Conservation (phyloP, 208 protist species). For the Leishmania tarentolae region DNA sequence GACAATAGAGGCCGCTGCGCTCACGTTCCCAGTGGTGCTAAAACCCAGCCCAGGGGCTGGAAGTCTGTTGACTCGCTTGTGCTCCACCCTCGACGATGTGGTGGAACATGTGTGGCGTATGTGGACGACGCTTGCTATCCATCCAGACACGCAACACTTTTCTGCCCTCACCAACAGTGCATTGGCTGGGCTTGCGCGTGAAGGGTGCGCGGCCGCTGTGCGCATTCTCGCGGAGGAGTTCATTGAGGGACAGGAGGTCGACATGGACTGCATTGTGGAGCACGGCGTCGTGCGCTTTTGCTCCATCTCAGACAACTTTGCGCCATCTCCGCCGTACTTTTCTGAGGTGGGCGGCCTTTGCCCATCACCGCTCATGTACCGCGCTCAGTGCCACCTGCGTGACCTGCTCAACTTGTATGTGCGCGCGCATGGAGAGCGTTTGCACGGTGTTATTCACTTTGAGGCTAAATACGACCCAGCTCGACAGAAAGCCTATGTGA, state of each 20-base stretch:
- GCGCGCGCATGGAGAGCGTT: slow-evolving; percentile 20
- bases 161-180: slow-evolving; percentile 17
- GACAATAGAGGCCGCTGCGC: neutral
- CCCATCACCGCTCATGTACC: slow-evolving; percentile 33
- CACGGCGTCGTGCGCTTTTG: slow-evolving; percentile 59
- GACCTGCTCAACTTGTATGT: slow-evolving; percentile 59
- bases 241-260: slow-evolving; percentile 79
- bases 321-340: slow-evolving; percentile 61
- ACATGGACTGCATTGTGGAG: slow-evolving; percentile 80
- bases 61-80: slow-evolving; percentile 55
- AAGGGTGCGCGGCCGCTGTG: neutral
- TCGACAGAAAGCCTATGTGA: slow-evolving; percentile 52
- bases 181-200: neutral
- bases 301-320: slow-evolving; percentile 81
- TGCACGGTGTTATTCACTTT: slow-evolving; percentile 82
- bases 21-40: slow-evolving; percentile 64
- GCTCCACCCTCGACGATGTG: slow-evolving; percentile 45
- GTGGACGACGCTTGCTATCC: slow-evolving; percentile 40
- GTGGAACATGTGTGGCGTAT: slow-evolving; percentile 43
- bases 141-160: slow-evolving; percentile 61
- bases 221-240: slow-evolving; percentile 75
- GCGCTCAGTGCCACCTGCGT: slow-evolving; percentile 38
- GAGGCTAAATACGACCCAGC: slow-evolving; percentile 81
- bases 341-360: slow-evolving; percentile 71
- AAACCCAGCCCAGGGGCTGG: slow-evolving; percentile 84